phyloP scores from a whole-genome alignment of 371 early-diverging fungal genomes.

The Synchytrium microbalum region DNA sequence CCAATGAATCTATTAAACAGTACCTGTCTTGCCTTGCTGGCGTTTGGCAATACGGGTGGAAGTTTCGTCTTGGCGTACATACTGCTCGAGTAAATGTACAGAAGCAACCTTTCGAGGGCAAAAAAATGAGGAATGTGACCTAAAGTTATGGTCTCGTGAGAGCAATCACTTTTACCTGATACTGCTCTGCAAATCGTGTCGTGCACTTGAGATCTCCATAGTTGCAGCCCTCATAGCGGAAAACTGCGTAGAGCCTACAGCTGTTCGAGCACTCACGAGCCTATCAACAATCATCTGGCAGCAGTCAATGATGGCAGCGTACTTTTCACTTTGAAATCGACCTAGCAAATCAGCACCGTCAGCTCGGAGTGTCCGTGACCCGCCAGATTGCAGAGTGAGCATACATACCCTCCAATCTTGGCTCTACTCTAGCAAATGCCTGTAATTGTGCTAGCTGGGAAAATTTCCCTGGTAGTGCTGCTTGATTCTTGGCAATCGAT shows the following conservation, averaged over 20 bases:
- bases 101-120: not conserved
- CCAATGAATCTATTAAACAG: not conserved
- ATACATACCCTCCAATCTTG: not conserved
- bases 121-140: not conserved
- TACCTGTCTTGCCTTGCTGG: not conserved
- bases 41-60: not conserved
- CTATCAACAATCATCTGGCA: not conserved
- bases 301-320: not conserved
- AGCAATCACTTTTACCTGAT: not conserved
- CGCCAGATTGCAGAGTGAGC: no score
- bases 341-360: no score
- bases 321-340: not conserved
- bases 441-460: not conserved
- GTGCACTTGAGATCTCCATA: not conserved
- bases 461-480: not conserved
- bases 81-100: not conserved
- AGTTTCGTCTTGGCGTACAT: not conserved
- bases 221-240: not conserved
- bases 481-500: not conserved
- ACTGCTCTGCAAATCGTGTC: not conserved
- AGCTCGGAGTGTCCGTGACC: no score
- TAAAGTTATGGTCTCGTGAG: not conserved
- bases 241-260: not conserved
- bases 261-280: not conserved
- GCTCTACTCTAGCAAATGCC: not conserved